Base-by-base conservation (phyloP, 2,329 filamentous ascomycete species). In the Botrytis squamosa region DNA sequence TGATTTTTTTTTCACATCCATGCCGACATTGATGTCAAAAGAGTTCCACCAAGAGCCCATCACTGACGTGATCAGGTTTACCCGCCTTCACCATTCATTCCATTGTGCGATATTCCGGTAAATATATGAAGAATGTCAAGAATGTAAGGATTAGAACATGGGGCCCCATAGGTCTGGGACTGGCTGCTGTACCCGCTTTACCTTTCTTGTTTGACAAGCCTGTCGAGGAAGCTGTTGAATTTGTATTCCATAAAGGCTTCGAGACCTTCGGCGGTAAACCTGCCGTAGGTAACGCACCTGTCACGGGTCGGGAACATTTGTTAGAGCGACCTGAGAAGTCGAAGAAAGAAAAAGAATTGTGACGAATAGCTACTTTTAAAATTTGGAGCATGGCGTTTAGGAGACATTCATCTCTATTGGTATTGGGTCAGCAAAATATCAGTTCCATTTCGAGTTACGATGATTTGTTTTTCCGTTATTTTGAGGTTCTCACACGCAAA, bases 151-250 rank as follows among this genome's bases (percentile, higher is more conserved):
- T 98, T 38, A 86, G 95, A 78, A 96, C 93, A 0, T 99, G 93
- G 92, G 92, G 88, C 0, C 96, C 96, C 0, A 97, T 99, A 74
- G 96, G 96, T 2, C 88, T 97, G 79, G 90, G 94, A 4, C 81
- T 94, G 49, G 84, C 90, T 0, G 86, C 93, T 14, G 94, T 98
- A 14, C 95, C 95, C 0, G 92, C 95, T 82, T 83, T 98, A 73
- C 95, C 95, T 0, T 90, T 87, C 74, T 84, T 97, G 72, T 98
- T 98, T 78, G 95, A 99, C 80, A 88, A 97, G 82, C 95, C 96
- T 0, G 94, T 99, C 10, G 96, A 98, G 84, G 88, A 94, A 76
- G 94, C 93, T 0, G 93, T 97, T 0, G 95, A 98, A 80, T 98
- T 92, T 92, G 82, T 88, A 4, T 98, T 98, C 84, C 93, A 97